phyloP scores from a whole-genome alignment of 2,329 filamentous ascomycete species.

The Penicillium palitans region DNA sequence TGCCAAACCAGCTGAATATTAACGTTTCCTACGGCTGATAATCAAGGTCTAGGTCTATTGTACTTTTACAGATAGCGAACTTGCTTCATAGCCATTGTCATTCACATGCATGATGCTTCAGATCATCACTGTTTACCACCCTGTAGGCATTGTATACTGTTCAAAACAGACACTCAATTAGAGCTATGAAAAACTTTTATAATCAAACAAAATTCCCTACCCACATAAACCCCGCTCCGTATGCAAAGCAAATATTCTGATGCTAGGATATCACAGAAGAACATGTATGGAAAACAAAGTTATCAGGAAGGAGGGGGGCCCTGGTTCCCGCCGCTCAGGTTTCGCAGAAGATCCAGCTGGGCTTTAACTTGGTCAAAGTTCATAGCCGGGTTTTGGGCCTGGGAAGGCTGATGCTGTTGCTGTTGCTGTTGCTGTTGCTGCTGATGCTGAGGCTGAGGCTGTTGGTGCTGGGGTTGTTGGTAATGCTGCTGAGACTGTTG shows the following conservation, averaged over 20 bases:
- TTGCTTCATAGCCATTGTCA: slow-evolving; percentile 6
- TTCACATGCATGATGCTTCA: slow-evolving; percentile 3
- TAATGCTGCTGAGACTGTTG: slow-evolving; percentile 31
- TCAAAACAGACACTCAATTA: slow-evolving; percentile 1
- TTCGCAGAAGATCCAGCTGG: slow-evolving; percentile 43
- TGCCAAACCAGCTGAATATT: slow-evolving; percentile 42
- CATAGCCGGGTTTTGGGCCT: slow-evolving; percentile 31
- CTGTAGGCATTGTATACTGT: not conserved
- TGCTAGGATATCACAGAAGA: slow-evolving; percentile 15
- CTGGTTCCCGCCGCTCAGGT: slow-evolving; percentile 37
- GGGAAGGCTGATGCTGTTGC: slow-evolving; percentile 22
- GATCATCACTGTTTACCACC: not conserved
- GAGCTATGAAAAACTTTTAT: slow-evolving; percentile 11
- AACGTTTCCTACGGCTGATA: not conserved
- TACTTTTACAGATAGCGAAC: slow-evolving; percentile 9
- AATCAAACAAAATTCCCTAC: slow-evolving; percentile 10
- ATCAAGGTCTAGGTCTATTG: slow-evolving; percentile 3
- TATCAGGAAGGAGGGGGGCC: slow-evolving; percentile 32
- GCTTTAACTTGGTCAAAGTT: slow-evolving; percentile 46
- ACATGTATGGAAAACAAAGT: slow-evolving; percentile 10
- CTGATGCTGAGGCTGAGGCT: not conserved
- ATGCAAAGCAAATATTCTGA: slow-evolving; percentile 30
- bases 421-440: slow-evolving; percentile 26
- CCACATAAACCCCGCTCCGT: slow-evolving; percentile 19
- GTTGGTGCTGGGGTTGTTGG: slow-evolving; percentile 13